Conservation (phyloP, 163 green algal genomes). For the Scenedesmus sp. region DNA sequence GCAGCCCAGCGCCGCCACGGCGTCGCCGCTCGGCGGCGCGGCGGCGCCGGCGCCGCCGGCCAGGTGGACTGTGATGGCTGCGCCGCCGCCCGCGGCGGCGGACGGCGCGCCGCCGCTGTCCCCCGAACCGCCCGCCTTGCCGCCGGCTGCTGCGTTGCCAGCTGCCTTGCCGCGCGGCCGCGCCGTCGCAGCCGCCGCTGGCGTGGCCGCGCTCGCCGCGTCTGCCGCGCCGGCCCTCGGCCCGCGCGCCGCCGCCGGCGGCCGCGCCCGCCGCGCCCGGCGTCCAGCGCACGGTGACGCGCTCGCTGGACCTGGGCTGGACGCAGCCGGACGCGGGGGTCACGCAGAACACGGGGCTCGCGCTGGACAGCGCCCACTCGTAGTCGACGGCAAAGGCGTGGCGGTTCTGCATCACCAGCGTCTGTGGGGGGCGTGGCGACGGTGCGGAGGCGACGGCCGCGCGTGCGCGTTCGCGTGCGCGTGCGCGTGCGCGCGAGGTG, state of each 20-base stretch:
- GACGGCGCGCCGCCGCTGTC: neutral
- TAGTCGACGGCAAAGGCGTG: constrained; percentile 74
- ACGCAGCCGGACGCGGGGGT: constrained; percentile 54
- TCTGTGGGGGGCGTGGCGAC: too few relatives aligned
- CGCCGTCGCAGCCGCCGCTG: neutral
- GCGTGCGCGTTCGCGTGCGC: too few relatives aligned
- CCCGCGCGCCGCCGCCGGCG: neutral
- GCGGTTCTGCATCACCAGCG: constrained; percentile 71
- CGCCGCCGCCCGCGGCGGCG: neutral
- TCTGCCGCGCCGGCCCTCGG: neutral
- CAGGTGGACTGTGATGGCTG: neutral
- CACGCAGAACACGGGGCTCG: constrained; percentile 54
- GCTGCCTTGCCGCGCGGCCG: neutral
- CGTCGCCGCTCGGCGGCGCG: too few relatives aligned
- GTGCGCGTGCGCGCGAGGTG: too few relatives aligned
- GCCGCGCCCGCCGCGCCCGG: constrained; percentile 48
- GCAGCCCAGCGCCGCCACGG: constrained; percentile 3
- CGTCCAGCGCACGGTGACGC: constrained; percentile 63
- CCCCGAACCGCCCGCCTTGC: neutral
- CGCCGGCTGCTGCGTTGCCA: neutral
- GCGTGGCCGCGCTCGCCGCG: neutral
- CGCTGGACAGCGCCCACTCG: constrained; percentile 51
- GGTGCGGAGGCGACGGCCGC: too few relatives aligned
- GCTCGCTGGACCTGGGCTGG: constrained; percentile 45
- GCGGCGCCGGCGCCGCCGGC: neutral